Evolutionary conservation across 257 asterid genomes (phyloP), one percentile per base, ranked within the genome.

Genomic region (Eustoma russellianum): DNA sequence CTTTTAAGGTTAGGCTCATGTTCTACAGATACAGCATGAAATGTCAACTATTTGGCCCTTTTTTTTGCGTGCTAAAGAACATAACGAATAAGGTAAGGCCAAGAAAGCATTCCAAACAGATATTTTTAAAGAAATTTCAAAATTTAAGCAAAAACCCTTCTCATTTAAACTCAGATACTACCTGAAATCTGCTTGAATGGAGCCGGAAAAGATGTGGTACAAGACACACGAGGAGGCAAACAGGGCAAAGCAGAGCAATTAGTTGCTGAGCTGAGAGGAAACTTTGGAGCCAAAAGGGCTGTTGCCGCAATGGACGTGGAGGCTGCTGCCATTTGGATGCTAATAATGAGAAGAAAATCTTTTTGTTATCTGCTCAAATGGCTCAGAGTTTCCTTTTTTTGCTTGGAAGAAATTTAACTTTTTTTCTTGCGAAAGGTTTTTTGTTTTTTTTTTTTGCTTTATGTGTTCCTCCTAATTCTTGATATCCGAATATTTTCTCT

Each of bases 261-360:
- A 50, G 61, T 64, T 41, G 73, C 65, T 34, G 63, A 69, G 46
- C 68, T 52, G 53, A 75, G 70, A 13, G 83, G 79, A 54, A 76
- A 74, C 52, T 82, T 72, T 63, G 83, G 74, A 52, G 76, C 48
- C 67, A 81, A 75, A 51, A 81, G 82, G 82, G 89, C 87, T 68
- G 91, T 76, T 66, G 95, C 90, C 74, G 94, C 90, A 91, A 82
- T 85, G 48, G 91, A 88, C 70, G 90, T 76, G 75, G 91, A 76
- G 76, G 95, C 91, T 78, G 89, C 50, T 51, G 53, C 53, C 17
- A 9, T 10, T 24, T 82, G 66, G 77, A 77, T 50, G 90, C 87
- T 82, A 88, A 68, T 64, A n/a, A 69, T 44, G 68, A 67, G 52
- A 15, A 33, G 45, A 53, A 7, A 48, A 8, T 18, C 24, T 46